These are phyloP conservation scores for Pichia phayaonensis DNA, from an alignment of 805 yeast species.

Conservation along the genomic window DNA sequence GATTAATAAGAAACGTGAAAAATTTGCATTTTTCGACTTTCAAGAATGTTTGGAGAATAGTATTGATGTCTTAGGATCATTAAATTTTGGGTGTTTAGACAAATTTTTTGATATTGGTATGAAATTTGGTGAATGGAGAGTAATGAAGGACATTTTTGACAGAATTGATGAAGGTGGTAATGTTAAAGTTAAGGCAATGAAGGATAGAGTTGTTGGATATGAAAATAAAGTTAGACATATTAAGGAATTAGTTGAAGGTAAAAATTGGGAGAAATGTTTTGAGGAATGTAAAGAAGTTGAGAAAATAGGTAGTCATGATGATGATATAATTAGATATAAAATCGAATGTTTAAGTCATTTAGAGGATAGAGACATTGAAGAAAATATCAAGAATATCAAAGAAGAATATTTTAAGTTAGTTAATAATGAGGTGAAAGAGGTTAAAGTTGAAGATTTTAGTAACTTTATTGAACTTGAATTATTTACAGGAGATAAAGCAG, in stretches of 20 bases:
- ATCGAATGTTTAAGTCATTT: constrained; percentile 20
- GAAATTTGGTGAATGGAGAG: constrained; percentile 37
- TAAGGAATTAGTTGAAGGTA: neutral
- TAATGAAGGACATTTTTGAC: constrained; percentile 1
- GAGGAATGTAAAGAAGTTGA: constrained; percentile 29
- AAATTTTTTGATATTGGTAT: constrained; percentile 42
- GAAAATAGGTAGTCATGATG: constrained; percentile 37
- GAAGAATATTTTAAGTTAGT: constrained; percentile 21
- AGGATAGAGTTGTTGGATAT: neutral
- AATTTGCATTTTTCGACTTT: constrained; percentile 46
- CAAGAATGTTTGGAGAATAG: constrained; percentile 29
- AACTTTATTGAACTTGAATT: constrained; percentile 22
- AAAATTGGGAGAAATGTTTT: constrained; percentile 23
- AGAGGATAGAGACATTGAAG: constrained; percentile 10
- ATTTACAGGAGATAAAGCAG: constrained; percentile 17
- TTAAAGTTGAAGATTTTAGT: constrained; percentile 17
- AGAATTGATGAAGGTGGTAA: constrained; percentile 1
- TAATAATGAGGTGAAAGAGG: constrained; percentile 13
- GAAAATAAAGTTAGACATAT: neutral
- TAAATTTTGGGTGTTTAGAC: constrained; percentile 40
- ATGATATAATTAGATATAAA: constrained; percentile 30
- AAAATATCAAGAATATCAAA: constrained; percentile 16
- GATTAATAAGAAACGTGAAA: constrained; percentile 38
- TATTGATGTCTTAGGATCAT: constrained; percentile 16
- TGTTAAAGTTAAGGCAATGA: neutral